Percentiles rank a stretch among this genome's conserved stretches.
These are phyloP conservation scores for Russula abietina DNA, from an alignment of 768 basidiomycete genomes.

Conservation along the genomic window DNA sequence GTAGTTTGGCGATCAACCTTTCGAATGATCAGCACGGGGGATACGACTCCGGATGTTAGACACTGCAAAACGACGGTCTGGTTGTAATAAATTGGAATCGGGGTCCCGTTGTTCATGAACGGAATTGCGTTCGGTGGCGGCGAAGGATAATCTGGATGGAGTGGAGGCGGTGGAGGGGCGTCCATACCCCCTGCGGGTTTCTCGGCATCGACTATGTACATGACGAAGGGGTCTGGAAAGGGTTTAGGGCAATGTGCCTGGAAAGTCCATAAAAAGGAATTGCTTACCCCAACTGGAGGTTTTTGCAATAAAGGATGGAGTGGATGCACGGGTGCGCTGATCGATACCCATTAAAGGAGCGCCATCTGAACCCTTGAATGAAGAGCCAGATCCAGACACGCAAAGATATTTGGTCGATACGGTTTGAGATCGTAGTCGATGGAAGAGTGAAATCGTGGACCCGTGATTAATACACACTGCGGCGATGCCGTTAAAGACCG, in stretches of 20 bases:
- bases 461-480: conserved; percentile 94
- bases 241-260: conserved; percentile 21
- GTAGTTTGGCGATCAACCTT: conserved; percentile 89
- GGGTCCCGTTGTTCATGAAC: conserved; percentile 75
- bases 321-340: conserved; percentile 60
- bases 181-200: conserved; percentile 75
- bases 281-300: conserved; percentile 82
- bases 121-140: conserved; percentile 88
- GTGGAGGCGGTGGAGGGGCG: conserved; percentile 72
- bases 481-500: conserved; percentile 14
- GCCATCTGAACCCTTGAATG: conserved; percentile 91
- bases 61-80: conserved; percentile 94
- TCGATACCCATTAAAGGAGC: conserved; percentile 77
- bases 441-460: conserved; percentile 91
- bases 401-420: conserved; percentile 95
- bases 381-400: conserved; percentile 87
- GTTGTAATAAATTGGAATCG: conserved; percentile 93
- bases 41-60: conserved; percentile 87
- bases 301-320: conserved; percentile 82
- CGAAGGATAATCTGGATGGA: conserved; percentile 84
- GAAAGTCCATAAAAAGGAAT: conserved; percentile 19
- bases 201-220: conserved; percentile 95
- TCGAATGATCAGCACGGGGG: conserved; percentile 88
- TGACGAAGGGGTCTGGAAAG: conserved; percentile 76
- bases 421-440: conserved; percentile 91